Evolutionary conservation across 1,284 basidiomycete genomes (phyloP), one percentile per base, ranked within the genome.

Genomic region (Apiotrichum veenhuisii): DNA sequence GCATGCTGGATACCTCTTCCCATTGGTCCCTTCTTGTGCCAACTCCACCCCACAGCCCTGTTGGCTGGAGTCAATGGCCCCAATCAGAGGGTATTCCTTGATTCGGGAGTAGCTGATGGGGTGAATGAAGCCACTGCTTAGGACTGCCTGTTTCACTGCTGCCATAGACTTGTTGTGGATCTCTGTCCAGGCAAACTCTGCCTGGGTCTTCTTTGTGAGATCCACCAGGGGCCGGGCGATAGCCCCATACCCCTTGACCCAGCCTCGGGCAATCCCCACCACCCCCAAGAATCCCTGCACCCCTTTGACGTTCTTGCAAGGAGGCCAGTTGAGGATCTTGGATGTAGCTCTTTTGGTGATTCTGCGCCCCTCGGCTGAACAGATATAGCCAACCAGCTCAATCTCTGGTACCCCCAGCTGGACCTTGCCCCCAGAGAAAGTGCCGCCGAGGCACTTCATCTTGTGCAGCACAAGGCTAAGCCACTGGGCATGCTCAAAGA

Each of bases 391-490:
- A 3, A 55, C 54, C 41, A 55, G 25, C n/a, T 49, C 40, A 15
- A 54, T 42, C 36, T 47, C 52, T n/a, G 14, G 17, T 15, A 51
- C 50, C 2, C 34, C 55, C 14, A 57, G 26, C 38, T 46, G 41
- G 25, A 52, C 18, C 45, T 57, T 54, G 46, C 41, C 50, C 1
- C 52, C 57, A 2, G 46, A 50, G 49, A 58, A 58, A 15, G 57
- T 58, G 7, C 57, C 57, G 12, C 57, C 57, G 26, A 27, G 44
- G 20, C 23, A 20, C 38, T 54, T 58, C 57, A 58, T 58, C 40
- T 50, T 49, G 37, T 58, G 57, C 23, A 58, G 43, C 7, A 58
- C 50, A 10, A 23, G 26, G 43, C 54, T 58, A 10, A 58, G 26
- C n/a, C 36, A 20, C 20, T 27, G 15, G 12, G 45, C 30, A 30